Percentiles rank a stretch among this genome's conserved stretches.
Conservation (phyloP, 352 stramenopile species). For the Phytophthora brassicae region DNA sequence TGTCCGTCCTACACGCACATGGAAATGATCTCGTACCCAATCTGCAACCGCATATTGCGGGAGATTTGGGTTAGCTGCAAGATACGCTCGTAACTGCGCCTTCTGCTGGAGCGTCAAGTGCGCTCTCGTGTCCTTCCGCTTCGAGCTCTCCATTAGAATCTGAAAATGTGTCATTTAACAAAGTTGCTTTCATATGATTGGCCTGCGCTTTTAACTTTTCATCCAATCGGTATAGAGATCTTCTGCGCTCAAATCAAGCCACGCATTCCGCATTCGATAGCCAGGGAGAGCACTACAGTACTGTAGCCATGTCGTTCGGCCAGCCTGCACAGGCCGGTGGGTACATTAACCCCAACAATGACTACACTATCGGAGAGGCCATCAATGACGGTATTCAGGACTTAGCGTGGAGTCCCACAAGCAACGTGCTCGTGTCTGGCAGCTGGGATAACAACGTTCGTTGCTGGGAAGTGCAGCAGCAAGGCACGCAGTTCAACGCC, state of each 20-base stretch:
- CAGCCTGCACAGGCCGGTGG: constrained; percentile 43
- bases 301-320: constrained; percentile 45
- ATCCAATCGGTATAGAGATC: background rate
- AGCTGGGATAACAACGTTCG: constrained; percentile 86
- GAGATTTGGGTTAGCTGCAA: constrained; percentile 32
- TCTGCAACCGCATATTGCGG: constrained; percentile 29
- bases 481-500: constrained; percentile 70
- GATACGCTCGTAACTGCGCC: constrained; percentile 32
- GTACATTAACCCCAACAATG: constrained; percentile 76
- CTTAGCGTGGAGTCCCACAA: constrained; percentile 72
- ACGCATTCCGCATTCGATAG: constrained; percentile 9
- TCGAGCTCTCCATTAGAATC: constrained; percentile 7
- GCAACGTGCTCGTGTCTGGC: constrained; percentile 73
- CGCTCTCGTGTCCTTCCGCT: constrained; percentile 20
- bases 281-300: background rate
- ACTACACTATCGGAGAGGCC: constrained; percentile 69
- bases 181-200: no score
- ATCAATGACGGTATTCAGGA: constrained; percentile 79
- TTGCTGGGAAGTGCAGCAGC: constrained; percentile 83
- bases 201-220: no score
- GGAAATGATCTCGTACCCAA: constrained; percentile 40
- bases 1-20: constrained; percentile 33
- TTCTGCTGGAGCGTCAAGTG: constrained; percentile 47
- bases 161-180: no score
- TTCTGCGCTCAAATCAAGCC: constrained; percentile 6